A percentile compares a stretch with the other conserved stretches of the same genome.
Evolutionary conservation across 106 monocot species (phyloP).

Genomic region (Chionographis japonica): DNA sequence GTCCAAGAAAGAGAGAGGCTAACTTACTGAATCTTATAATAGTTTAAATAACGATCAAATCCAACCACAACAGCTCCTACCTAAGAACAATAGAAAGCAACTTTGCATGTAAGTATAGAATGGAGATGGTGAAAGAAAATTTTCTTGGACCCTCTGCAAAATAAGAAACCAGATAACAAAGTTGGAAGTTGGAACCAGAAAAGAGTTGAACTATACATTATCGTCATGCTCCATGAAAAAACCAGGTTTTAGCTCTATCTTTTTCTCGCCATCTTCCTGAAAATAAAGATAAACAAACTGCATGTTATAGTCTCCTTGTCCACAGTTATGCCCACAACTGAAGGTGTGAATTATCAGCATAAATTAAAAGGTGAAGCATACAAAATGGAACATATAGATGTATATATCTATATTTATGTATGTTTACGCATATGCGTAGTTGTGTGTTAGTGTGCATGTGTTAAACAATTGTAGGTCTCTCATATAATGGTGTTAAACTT

Average conservation of each 20-base stretch:
- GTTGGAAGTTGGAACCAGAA: background rate
- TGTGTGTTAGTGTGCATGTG: too few species aligned
- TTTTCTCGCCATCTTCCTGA: constrained; percentile 91
- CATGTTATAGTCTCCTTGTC: background rate
- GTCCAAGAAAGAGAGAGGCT: background rate
- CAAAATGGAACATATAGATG: too few species aligned
- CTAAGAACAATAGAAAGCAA: constrained; percentile 31
- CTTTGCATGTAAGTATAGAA: background rate
- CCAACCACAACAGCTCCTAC: constrained; percentile 98
- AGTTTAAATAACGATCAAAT: constrained; percentile 95
- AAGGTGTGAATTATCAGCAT: background rate
- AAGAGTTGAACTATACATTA: constrained; percentile 33
- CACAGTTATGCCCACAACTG: background rate
- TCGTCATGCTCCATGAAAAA: constrained; percentile 94
- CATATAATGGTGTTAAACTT: too few species aligned
- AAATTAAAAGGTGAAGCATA: too few species aligned
- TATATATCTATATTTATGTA: too few species aligned
- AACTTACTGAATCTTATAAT: constrained; percentile 97
- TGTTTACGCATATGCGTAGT: too few species aligned
- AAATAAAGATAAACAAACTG: constrained; percentile 12
- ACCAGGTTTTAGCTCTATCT: constrained; percentile 93
- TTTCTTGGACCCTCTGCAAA: background rate
- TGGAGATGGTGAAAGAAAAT: background rate
- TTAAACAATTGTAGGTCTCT: too few species aligned
- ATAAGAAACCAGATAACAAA: background rate